Evolutionary conservation across 2,329 filamentous ascomycete species (phyloP).

Genomic region (Dothideomycetidae sp.): DNA sequence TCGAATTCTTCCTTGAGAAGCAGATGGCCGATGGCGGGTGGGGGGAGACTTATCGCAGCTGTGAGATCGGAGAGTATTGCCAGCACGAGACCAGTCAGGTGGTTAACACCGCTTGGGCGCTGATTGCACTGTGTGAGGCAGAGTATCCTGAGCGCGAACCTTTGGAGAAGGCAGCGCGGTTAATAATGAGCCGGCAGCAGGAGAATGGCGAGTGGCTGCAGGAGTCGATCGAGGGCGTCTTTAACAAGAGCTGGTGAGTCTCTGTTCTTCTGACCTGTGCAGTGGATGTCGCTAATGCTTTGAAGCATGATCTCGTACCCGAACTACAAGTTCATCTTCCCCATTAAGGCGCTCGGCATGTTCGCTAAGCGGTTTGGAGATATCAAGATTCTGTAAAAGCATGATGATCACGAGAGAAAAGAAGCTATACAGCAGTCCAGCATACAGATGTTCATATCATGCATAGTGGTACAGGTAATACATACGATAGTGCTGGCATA

Average conservation of each 20-base stretch:
- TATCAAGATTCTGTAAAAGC: conserved; percentile 35
- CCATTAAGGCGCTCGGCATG: conserved; percentile 85
- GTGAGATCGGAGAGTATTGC: conserved; percentile 59
- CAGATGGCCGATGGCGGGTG: conserved; percentile 86
- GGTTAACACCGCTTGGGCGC: conserved; percentile 85
- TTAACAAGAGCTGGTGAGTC: conserved; percentile 85
- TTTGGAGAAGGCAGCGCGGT: conserved; percentile 56
- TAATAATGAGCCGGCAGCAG: conserved; percentile 78
- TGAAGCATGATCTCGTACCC: conserved; percentile 90
- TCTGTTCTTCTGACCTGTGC: no score
- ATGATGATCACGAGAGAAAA: no score
- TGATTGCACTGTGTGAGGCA: conserved; percentile 66
- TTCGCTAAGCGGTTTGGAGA: conserved; percentile 62
- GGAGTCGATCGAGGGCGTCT: conserved; percentile 92
- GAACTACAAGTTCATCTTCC: conserved; percentile 96
- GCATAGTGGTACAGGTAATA: no score
- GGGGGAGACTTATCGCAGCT: conserved; percentile 87
- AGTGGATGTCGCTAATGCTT: conserved; percentile 15
- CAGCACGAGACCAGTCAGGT: conserved; percentile 75
- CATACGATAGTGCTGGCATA: no score
- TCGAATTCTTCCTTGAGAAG: conserved; percentile 70
- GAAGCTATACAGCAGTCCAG: no score
- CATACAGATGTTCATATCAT: no score
- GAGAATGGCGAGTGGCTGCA: conserved; percentile 87
- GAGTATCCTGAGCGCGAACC: conserved; percentile 61